Evolutionary conservation across 2,329 filamentous ascomycete genomes (phyloP).

Genomic region (Apiospora marii): DNA sequence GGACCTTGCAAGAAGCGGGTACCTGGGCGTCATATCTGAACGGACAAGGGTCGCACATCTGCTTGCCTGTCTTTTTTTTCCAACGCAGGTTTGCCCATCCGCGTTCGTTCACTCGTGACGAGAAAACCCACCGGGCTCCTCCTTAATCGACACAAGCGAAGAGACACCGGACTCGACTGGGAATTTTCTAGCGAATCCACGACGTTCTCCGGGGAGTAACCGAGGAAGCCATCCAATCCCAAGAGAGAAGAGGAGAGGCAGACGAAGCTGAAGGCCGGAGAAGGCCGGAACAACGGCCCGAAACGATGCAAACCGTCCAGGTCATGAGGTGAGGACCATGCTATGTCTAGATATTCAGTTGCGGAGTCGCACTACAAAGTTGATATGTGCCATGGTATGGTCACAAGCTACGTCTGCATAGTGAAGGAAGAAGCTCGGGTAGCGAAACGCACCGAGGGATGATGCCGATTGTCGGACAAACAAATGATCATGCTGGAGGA

Average conservation of each 20-base stretch:
- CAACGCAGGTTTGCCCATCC: background rate
- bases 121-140: background rate
- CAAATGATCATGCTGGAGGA: background rate
- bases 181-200: background rate
- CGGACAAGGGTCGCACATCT: background rate
- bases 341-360: background rate
- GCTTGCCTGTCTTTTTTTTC: background rate
- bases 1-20: background rate
- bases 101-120: background rate
- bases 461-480: constrained; percentile 7
- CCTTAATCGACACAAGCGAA: background rate
- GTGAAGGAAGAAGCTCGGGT: background rate
- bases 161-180: background rate
- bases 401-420: background rate
- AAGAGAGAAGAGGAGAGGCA: background rate
- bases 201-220: background rate
- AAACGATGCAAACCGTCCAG: background rate
- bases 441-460: constrained; percentile 7
- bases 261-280: background rate
- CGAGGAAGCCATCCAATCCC: background rate
- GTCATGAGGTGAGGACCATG: background rate
- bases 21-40: background rate
- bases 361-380: constrained; percentile 1
- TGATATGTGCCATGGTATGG: background rate
- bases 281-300: background rate